Base-by-base conservation (phyloP, 2,329 filamentous ascomycete species). In the Aspergillus vadensis region DNA sequence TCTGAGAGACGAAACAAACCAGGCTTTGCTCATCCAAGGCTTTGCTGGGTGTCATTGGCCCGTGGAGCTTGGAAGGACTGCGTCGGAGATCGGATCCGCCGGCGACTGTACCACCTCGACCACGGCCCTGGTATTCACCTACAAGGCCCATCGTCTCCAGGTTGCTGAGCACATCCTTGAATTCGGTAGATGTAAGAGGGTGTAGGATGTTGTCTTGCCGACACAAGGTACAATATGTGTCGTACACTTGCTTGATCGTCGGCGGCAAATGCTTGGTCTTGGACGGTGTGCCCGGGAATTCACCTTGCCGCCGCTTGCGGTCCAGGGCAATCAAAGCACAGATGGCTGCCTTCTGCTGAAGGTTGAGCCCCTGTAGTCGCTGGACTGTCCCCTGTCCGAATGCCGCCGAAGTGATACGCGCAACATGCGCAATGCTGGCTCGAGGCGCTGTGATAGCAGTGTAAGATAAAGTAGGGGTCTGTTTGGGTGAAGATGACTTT, bases 301-400 rank as follows among this genome's bases (percentile, higher is more conserved):
- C 74, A n/a, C 71, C 61, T 43, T 87, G 41, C 70, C 79, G 69
- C 79, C 85, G 59, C 64, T 87, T 87, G 69, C 90, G 91, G 74
- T 97, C 93, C n/a, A 95, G 86, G 2, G 92, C 91, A 41, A 94
- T 84, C 14, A 99, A 82, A 0, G 94, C 87, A 78, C 95, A 99
- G 9, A 99, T 83, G 0, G 94, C 92, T 4, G 94, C 95, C 76
- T 97, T 98, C 76, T 99, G 95, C 73, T 99, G 96, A 2, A 99
- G 83, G 73, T 98, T 99, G 59, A 99, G 85, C 4, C 88, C 88
- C 75, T 91, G 89, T 14, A 99, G 86, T 60, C 95, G 87, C 69
- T 97, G 92, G 12, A 84, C 86, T 1, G 92, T 90, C 38, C 93
- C 93, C 68, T 97, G 94, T 74, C 91, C 91, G 76, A 99, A 97